Evolutionary conservation across 768 basidiomycete species (phyloP).

Genomic region (Trametes cingulata): DNA sequence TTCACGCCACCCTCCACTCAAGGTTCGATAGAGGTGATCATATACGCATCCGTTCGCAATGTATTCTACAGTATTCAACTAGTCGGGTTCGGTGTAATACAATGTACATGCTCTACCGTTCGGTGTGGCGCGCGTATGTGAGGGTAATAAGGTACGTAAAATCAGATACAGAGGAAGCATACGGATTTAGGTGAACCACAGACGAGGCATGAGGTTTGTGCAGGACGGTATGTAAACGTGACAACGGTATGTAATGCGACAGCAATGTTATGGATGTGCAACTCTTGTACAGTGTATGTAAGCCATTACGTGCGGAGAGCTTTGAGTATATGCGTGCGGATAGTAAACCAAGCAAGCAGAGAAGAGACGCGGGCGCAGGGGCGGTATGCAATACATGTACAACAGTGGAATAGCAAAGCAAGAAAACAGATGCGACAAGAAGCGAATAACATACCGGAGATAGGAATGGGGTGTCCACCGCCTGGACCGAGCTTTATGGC

Average conservation of each 20-base stretch:
- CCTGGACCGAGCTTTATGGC: no score
- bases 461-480: no score
- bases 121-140: no score
- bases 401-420: not conserved
- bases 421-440: not conserved
- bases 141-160: not conserved
- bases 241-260: not conserved
- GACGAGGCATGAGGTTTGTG: no score
- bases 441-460: not conserved
- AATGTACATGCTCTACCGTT: not conserved
- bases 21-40: not conserved
- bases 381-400: not conserved
- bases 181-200: no score
- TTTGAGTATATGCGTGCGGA: not conserved
- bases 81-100: not conserved
- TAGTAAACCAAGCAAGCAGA: not conserved
- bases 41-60: not conserved
- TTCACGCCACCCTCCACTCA: not conserved
- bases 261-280: not conserved
- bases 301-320: no score
- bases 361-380: not conserved
- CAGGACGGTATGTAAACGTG: not conserved
- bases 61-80: slow-evolving; percentile 6
- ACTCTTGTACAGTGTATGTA: no score
- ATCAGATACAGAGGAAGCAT: not conserved